Conservation (phyloP, 2,329 filamentous ascomycete genomes). For the Teratosphaeria gauchensis region DNA sequence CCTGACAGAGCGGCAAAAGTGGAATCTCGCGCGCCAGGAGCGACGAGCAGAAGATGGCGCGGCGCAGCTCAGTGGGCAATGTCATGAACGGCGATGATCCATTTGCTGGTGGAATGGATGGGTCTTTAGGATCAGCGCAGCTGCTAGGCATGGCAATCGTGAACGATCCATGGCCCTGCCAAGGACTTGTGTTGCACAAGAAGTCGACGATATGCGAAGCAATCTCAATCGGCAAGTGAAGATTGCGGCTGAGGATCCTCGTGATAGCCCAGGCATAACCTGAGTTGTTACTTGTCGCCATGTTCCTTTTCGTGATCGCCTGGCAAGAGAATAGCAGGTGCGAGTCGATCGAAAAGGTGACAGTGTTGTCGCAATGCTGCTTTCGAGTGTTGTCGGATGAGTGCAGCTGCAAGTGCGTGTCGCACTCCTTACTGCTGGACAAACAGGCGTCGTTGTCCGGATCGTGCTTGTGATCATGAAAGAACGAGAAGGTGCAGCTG, state of each 20-base stretch:
- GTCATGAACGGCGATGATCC: slow-evolving; percentile 5
- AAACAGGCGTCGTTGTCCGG: neutral
- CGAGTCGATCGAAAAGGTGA: neutral
- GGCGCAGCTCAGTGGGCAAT: slow-evolving; percentile 15
- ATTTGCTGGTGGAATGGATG: slow-evolving; percentile 5
- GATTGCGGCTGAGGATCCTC: neutral
- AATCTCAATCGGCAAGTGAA: neutral
- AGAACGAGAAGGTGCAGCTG: neutral
- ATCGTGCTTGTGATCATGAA: neutral
- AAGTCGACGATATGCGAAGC: neutral
- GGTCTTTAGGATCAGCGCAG: neutral
- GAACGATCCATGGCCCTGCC: neutral
- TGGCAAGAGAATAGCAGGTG: neutral
- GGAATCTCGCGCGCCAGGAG: slow-evolving; percentile 8
- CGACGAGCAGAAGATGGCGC: slow-evolving; percentile 9
- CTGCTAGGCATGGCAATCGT: neutral
- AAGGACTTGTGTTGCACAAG: neutral
- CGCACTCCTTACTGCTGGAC: neutral
- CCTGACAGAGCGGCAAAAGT: slow-evolving; percentile 7
- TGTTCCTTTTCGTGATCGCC: neutral
- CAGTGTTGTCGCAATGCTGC: neutral
- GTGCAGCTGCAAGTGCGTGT: neutral
- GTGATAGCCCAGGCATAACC: neutral
- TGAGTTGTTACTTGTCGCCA: neutral
- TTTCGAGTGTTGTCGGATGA: neutral